Percentiles rank a stretch among this genome's conserved stretches.
These are phyloP conservation scores for Gynostemma pentaphyllum DNA, from an alignment of 306 rosid genomes.

Conservation along the genomic window DNA sequence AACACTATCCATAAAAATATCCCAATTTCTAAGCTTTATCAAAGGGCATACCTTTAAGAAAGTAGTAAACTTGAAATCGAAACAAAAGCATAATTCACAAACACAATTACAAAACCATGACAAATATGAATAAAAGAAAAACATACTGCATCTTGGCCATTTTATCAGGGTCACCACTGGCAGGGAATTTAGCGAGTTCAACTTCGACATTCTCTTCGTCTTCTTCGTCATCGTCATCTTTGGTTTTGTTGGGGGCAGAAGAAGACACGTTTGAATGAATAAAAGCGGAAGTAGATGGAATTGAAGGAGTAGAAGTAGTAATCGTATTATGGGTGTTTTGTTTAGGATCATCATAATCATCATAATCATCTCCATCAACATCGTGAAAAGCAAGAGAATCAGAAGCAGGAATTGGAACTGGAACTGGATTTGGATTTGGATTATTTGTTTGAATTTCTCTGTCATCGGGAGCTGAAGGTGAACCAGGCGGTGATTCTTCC, in stretches of 20 bases:
- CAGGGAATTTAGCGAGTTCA: constrained; percentile 68
- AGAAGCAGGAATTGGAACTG: not conserved
- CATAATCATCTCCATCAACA: no score
- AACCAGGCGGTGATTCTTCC: constrained; percentile 67
- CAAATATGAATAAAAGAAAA: not conserved
- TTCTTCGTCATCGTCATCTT: constrained; percentile 72
- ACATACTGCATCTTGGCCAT: constrained; percentile 87
- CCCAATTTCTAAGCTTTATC: no score
- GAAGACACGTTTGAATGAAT: constrained; percentile 8
- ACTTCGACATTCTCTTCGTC: constrained; percentile 89
- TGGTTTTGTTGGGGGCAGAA: constrained; percentile 21
- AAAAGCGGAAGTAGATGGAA: not conserved
- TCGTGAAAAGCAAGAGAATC: constrained; percentile 23
- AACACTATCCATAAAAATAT: no score
- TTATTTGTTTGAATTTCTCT: constrained; percentile 15
- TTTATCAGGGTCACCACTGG: constrained; percentile 65
- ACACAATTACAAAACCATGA: not conserved
- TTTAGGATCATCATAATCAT: constrained; percentile 5
- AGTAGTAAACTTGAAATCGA: no score
- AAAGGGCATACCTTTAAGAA: no score
- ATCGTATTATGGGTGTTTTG: not conserved
- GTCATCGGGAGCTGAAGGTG: constrained; percentile 22
- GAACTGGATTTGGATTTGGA: no score
- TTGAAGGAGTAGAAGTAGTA: no score
- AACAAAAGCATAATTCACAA: not conserved